These are phyloP conservation scores for Trichoderma sp. DNA, from an alignment of 2,329 filamentous ascomycete species.

Conservation along the genomic window DNA sequence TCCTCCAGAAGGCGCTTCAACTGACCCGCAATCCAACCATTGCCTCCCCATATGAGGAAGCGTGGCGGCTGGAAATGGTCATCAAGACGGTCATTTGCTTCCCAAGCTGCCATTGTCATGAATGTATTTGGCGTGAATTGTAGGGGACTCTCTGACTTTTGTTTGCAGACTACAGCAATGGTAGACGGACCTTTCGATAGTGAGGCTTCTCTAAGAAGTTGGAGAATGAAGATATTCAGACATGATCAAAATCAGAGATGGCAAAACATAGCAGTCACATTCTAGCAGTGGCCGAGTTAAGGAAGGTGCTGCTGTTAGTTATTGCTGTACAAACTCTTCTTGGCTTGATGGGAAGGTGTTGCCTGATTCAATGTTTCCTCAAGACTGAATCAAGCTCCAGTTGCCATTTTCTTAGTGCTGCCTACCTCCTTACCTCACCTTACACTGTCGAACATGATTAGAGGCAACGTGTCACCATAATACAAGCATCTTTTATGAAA, in stretches of 20 bases:
- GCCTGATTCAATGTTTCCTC: not conserved
- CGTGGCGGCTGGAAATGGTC: slow-evolving; percentile 25
- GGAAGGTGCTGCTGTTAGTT: not conserved
- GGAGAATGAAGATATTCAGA: not conserved
- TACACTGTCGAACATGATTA: not conserved
- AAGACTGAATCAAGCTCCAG: not conserved
- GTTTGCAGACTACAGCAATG: not conserved
- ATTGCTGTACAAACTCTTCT: not conserved
- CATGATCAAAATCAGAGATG: not conserved
- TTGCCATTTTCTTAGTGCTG: not conserved
- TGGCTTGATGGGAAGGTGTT: not conserved
- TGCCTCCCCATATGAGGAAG: slow-evolving; percentile 64
- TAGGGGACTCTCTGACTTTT: not conserved
- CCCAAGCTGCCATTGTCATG: not conserved
- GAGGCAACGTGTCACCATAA: not conserved
- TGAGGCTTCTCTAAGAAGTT: not conserved
- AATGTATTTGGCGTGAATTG: not conserved
- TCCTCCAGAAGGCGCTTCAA: slow-evolving; percentile 56
- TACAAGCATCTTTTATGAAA: no score
- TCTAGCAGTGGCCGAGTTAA: not conserved
- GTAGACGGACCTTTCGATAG: not conserved
- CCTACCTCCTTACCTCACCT: not conserved
- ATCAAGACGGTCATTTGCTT: not conserved
- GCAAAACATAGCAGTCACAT: not conserved
- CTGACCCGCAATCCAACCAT: slow-evolving; percentile 62